Conservation (phyloP, 306 rosid genomes). For the Gleditsia sinensis region DNA sequence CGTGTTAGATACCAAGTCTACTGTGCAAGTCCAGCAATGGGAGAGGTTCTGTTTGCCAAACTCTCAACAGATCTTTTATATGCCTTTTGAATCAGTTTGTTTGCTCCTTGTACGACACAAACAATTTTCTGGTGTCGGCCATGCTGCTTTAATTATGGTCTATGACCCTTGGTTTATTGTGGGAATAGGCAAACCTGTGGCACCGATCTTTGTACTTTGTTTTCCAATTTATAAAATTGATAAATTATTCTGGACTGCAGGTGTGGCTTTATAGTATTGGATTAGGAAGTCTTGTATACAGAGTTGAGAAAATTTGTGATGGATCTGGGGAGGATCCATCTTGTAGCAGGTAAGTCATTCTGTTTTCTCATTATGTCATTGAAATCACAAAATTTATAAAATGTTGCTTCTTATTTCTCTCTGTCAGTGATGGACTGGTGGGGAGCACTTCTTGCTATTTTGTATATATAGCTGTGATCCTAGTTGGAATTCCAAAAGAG, state of each 20-base stretch:
- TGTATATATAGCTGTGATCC: not conserved
- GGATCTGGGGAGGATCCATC: conserved; percentile 87
- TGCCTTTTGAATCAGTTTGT: not conserved
- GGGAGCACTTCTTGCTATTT: conserved; percentile 4
- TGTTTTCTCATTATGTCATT: conserved; percentile 19
- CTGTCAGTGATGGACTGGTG: not conserved
- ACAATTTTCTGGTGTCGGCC: not conserved
- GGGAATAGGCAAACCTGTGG: conserved; percentile 6
- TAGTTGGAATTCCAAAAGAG: not conserved
- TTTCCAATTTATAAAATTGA: conserved; percentile 28
- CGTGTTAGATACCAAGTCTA: conserved; percentile 16
- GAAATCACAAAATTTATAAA: conserved; percentile 5
- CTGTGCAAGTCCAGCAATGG: too few relatives aligned
- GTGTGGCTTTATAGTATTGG: conserved; percentile 86
- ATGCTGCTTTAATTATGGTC: conserved; percentile 24
- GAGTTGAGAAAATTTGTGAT: conserved; percentile 79
- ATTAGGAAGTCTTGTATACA: conserved; percentile 70
- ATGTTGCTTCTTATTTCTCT: conserved; percentile 1
- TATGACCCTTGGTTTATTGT: conserved; percentile 4
- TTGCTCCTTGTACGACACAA: not conserved
- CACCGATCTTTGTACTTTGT: not conserved
- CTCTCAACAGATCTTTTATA: not conserved
- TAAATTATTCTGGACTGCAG: conserved; percentile 47
- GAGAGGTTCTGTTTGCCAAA: not conserved
- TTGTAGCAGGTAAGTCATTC: conserved; percentile 79